Base-by-base conservation (phyloP, 2,329 filamentous ascomycete species). In the Fusarium longipes region DNA sequence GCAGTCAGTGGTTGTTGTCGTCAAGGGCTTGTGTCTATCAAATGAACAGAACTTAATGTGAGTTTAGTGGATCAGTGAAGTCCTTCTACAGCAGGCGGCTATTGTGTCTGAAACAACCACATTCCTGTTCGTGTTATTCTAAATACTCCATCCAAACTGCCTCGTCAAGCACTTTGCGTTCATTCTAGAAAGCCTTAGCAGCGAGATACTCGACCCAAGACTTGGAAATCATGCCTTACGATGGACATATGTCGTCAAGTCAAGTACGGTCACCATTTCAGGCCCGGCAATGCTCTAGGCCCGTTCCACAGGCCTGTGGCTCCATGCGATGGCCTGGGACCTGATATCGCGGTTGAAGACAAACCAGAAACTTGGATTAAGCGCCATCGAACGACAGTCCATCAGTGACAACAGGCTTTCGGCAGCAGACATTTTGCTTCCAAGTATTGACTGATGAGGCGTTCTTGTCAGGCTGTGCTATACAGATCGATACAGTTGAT, bases 311-410 rank as follows among this genome's bases (percentile, higher is more conserved):
- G 58, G 44, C 58, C 58, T 38, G 17, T 40, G 58, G 51, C 33
- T 18, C 45, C 58, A 58, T 63, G 51, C 35, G 48, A 63, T 24
- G 20, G 42, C 24, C 25, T 61, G 57, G 57, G 50, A 38, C n/a
- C 40, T 40, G 44, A 20, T 47, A 51, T 18, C 63, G 63, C 68
- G 67, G 55, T 45, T 67, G 68, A 64, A 70, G 61, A 68, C 69
- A 70, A 71, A 72, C 70, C 69, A 72, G 38, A 70, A 47, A 25
- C 18, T 29, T 36, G 36, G 40, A 57, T 50, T 72, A 72, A 72
- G 70, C 70, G 69, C 70, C 67, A 12, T 51, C 11, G 25, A 52
- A 55, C 22, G 66, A 67, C 44, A 36, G 17, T 55, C 18, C 39
- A 43, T 62, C 25, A 25, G n/a, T n/a, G 6, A 51, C 18, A 33